Base-by-base conservation (phyloP, 2,329 filamentous ascomycete species). In the Diplodia sapinea region DNA sequence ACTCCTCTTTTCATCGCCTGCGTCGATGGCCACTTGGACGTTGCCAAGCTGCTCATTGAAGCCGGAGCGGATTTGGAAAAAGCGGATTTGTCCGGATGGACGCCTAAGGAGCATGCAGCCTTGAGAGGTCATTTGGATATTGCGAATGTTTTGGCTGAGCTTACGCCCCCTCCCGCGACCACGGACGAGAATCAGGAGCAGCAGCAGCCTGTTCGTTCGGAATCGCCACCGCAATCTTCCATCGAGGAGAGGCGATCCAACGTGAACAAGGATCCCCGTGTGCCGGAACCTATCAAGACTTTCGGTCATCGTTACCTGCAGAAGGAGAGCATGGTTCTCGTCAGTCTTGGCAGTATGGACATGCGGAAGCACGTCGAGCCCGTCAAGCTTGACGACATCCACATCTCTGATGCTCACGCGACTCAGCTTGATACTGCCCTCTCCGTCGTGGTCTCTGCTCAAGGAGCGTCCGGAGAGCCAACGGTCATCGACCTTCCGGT, bases 271-370 rank as follows among this genome's bases (percentile, higher is more conserved):
- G 79, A 81, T 67, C 79, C 82, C 61, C 84, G 88, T 62, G 80
- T 85, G 7, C 82, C 89, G 2, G 93, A 97, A 70, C 90, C 94
- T 5, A 87, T 98, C 71, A 98, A 98, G 80, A 92, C 93, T 1
- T 99, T 98, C 78, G 95, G 95, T 67, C 95, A 99, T 82, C 89
- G 94, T 65, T 99, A 98, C 79, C 85, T 99, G 62, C 96, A 89
- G 20, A 88, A 96, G 63, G 90, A 96, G 74, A 92, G 92, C 70
- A 89, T 99, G 83, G 87, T 99, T 4, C 84, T 98, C 59, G 94
- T 99, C 73, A 97, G 93, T 74, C 82, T 99, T 9, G 95, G 95
- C 0, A 94, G 92, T 0, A 97, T 97, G 92, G 95, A 99, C 76
- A 91, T 92, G 81, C 88, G 93, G 66, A 97, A 95, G 79, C 86